Evolutionary conservation across 805 yeast genomes (phyloP).

Genomic region (Hanseniaspora guilliermondii): DNA sequence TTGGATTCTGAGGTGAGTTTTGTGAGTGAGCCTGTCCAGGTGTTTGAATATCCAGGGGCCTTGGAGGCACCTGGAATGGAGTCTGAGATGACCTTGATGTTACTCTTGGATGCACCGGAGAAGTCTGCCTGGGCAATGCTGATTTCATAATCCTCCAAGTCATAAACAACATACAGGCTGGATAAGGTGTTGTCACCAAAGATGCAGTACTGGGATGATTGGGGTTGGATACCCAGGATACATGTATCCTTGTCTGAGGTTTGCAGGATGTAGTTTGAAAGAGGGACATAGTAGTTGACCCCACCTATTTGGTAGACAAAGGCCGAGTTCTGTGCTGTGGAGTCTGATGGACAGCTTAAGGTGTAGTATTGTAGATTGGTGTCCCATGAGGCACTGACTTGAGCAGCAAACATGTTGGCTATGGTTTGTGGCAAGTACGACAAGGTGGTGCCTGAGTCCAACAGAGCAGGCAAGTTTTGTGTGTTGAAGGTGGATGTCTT

Average conservation of each 20-base stretch:
- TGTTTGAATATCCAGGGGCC: constrained; percentile 34
- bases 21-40: constrained; percentile 18
- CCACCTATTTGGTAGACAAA: constrained; percentile 49
- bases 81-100: constrained; percentile 35
- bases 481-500: constrained; percentile 15
- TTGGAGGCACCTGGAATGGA: constrained; percentile 38
- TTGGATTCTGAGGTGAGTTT: constrained; percentile 20
- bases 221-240: constrained; percentile 31
- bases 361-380: constrained; percentile 29
- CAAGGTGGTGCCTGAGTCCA: constrained; percentile 51
- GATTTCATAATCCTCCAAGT: constrained; percentile 32
- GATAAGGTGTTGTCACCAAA: constrained; percentile 43
- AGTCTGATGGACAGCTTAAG: constrained; percentile 31
- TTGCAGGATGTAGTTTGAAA: constrained; percentile 26
- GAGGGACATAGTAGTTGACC: constrained; percentile 38
- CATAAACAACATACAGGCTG: constrained; percentile 41
- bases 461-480: constrained; percentile 29
- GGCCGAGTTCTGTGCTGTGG: constrained; percentile 18
- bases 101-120: constrained; percentile 23
- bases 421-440: constrained; percentile 33
- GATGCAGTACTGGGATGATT: constrained; percentile 21
- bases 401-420: constrained; percentile 24
- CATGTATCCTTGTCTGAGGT: constrained; percentile 26
- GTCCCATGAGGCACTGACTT: constrained; percentile 29
- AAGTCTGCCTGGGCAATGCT: constrained; percentile 34